Conservation (phyloP, 441 rosid species). For the Erodium texanum region DNA sequence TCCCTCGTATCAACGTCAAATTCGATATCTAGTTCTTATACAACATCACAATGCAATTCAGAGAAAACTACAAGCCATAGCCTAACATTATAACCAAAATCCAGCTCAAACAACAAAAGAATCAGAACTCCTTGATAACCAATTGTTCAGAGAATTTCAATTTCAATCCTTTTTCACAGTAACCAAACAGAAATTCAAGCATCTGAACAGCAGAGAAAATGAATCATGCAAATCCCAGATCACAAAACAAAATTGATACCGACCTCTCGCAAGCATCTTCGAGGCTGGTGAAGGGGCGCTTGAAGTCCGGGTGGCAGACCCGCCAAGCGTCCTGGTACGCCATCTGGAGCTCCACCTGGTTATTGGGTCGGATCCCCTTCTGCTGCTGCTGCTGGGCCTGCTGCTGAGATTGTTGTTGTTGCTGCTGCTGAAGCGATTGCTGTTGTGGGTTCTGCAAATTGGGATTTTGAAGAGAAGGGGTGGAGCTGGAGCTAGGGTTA, state of each 20-base stretch:
- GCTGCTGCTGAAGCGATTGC: slow-evolving; percentile 7
- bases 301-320: slow-evolving; percentile 83
- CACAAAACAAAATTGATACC: neutral
- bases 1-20: too few species aligned
- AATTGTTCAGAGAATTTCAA: neutral
- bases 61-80: neutral
- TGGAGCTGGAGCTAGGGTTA: slow-evolving; percentile 14
- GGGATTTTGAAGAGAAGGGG: slow-evolving; percentile 21
- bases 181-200: neutral
- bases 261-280: slow-evolving; percentile 98
- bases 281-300: slow-evolving; percentile 71
- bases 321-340: slow-evolving; percentile 96
- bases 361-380: slow-evolving; percentile 55
- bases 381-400: slow-evolving; percentile 19
- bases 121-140: neutral
- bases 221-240: neutral
- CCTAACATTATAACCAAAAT: neutral
- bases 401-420: slow-evolving; percentile 11
- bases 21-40: too few species aligned
- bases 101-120: neutral
- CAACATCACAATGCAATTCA: too few species aligned
- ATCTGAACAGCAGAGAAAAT: too few species aligned
- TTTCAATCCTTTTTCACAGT: neutral
- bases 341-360: slow-evolving; percentile 74
- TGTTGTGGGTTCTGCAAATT: slow-evolving; percentile 1